A percentile compares a stretch with the other conserved stretches of the same genome.
Evolutionary conservation across 345 rosid species (phyloP).

Genomic region (Sisymbrium irio): DNA sequence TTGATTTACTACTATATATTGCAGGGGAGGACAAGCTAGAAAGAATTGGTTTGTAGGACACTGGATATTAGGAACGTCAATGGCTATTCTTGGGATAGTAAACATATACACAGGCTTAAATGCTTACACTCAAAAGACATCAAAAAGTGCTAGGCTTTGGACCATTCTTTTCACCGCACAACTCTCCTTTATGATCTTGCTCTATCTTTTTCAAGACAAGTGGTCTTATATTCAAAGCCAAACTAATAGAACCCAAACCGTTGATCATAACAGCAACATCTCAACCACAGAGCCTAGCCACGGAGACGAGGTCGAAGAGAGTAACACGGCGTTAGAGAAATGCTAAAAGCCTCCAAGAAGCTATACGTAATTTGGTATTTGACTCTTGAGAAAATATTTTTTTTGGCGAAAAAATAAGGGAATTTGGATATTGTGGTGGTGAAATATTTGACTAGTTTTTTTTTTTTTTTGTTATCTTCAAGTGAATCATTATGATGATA

Average conservation of each 20-base stretch:
- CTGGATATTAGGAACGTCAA: constrained; percentile 69
- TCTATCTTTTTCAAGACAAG: constrained; percentile 84
- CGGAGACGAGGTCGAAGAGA: constrained; percentile 18
- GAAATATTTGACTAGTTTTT: neutral
- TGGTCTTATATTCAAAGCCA: constrained; percentile 47
- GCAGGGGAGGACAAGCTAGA: constrained; percentile 69
- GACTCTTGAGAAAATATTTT: constrained; percentile 8
- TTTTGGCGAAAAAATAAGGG: neutral
- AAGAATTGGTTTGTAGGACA: constrained; percentile 70
- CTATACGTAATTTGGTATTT: neutral
- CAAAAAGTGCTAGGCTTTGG: constrained; percentile 51
- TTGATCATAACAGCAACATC: constrained; percentile 35
- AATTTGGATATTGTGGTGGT: neutral
- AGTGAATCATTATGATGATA: neutral
- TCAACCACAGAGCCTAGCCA: constrained; percentile 28
- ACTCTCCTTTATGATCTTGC: constrained; percentile 53
- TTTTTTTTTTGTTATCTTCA: neutral
- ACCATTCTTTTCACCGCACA: constrained; percentile 70
- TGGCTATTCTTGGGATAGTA: constrained; percentile 58
- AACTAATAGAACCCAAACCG: neutral
- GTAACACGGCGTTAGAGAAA: constrained; percentile 8
- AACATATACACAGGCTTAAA: constrained; percentile 82
- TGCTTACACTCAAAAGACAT: constrained; percentile 62
- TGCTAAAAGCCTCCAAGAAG: constrained; percentile 2
- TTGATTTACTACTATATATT: neutral